phyloP scores from a whole-genome alignment of 2,329 filamentous ascomycete species.

The Penicillium sp. region DNA sequence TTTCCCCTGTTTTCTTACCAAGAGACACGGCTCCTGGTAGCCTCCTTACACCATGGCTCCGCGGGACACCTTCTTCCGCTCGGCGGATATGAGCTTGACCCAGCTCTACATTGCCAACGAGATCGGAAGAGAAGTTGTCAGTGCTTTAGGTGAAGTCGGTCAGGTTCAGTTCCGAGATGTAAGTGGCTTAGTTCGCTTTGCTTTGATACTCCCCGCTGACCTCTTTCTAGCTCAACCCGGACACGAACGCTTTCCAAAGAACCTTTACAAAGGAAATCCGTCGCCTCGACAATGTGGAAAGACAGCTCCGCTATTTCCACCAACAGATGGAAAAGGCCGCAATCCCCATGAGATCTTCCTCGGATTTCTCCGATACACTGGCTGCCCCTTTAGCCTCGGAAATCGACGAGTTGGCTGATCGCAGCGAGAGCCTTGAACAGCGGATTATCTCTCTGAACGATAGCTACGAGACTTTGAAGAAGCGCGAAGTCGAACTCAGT shows the following conservation, averaged over 20 bases:
- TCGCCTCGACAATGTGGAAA: conserved; percentile 92
- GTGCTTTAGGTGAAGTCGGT: conserved; percentile 88
- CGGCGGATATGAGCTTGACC: conserved; percentile 99
- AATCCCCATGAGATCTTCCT: conserved; percentile 78
- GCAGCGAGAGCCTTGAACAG: conserved; percentile 85
- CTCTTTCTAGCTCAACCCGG: conserved; percentile 67
- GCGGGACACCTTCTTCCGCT: conserved; percentile 96
- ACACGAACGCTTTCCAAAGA: conserved; percentile 87
- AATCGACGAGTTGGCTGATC: conserved; percentile 90
- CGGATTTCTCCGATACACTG: conserved; percentile 78
- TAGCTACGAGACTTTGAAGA: conserved; percentile 97
- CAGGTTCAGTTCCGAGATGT: conserved; percentile 97
- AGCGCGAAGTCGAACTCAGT: conserved; percentile 88
- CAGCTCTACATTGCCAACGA: conserved; percentile 99
- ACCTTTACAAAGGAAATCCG: conserved; percentile 97
- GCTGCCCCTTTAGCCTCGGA: conserved; percentile 83
- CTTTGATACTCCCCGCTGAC: conserved; percentile 14
- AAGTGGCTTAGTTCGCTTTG: conserved; percentile 33
- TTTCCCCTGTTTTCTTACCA: conserved; percentile 12
- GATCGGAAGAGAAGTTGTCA: conserved; percentile 95
- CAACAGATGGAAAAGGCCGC: conserved; percentile 87
- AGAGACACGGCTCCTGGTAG: conserved; percentile 19
- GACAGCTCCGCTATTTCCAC: conserved; percentile 93
- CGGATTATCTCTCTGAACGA: conserved; percentile 86
- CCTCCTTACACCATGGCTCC: conserved; percentile 47